These are phyloP conservation scores for Ascochyta rabiei DNA, from an alignment of 2,329 filamentous ascomycete species.

Conservation along the genomic window DNA sequence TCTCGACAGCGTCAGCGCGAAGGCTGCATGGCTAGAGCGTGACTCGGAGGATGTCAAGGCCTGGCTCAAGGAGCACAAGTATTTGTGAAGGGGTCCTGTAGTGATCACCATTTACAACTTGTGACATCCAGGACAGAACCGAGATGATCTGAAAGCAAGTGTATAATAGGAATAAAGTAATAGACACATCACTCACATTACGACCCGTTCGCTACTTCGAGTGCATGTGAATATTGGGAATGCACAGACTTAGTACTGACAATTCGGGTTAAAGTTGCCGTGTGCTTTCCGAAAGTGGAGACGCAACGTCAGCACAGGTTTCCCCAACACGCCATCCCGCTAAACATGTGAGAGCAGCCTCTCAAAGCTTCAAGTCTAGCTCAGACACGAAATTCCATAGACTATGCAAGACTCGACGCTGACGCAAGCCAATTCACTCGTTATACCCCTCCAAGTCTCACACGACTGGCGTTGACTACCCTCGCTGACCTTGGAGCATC, in stretches of 20 bases:
- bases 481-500: slow-evolving; percentile 3
- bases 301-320: slow-evolving; percentile 38
- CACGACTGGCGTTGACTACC: slow-evolving; percentile 17
- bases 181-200: slow-evolving; percentile 3
- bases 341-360: slow-evolving; percentile 36
- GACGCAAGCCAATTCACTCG: slow-evolving; percentile 5
- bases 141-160: neutral
- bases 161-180: slow-evolving; percentile 15
- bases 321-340: slow-evolving; percentile 28
- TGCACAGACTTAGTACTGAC: slow-evolving; percentile 2
- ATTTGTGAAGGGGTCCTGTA: slow-evolving; percentile 48
- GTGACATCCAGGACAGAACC: neutral
- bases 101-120: neutral
- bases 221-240: slow-evolving; percentile 8
- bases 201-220: neutral
- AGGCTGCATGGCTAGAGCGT: slow-evolving; percentile 79
- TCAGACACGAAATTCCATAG: slow-evolving; percentile 17
- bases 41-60: slow-evolving; percentile 77
- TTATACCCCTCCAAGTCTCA: neutral
- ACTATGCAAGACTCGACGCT: slow-evolving; percentile 22
- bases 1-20: slow-evolving; percentile 81
- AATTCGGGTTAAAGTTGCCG: slow-evolving; percentile 20
- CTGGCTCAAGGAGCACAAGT: slow-evolving; percentile 73
- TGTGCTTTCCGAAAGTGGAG: slow-evolving; percentile 25
- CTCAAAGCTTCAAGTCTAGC: slow-evolving; percentile 23